Base-by-base conservation (phyloP, 176 grass and related monocot genomes). In the Aegilops umbellulata region DNA sequence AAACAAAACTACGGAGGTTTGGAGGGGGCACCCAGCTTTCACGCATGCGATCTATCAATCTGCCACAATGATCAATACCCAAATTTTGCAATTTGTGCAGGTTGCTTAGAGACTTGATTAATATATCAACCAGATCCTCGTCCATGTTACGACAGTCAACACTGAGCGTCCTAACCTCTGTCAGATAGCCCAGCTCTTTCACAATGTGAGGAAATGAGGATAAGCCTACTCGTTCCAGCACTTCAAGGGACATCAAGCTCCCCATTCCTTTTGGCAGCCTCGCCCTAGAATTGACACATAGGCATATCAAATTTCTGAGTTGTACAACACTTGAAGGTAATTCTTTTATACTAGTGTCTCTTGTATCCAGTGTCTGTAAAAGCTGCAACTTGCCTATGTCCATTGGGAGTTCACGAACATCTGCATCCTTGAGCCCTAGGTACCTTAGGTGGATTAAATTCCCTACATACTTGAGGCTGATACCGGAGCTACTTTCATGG, bases 21-120 rank as follows among this genome's bases (percentile, higher is more conserved):
- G 61, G 11, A 13, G 61, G 23, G 61, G 61, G 61, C 61, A 64
- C 10, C 61, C 24, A 64, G 23, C 10, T 25, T 64, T 64, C 61
- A 26, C 24, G 0, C 24, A 64, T 64, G 23, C 9, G 0, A 27
- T 64, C 61, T 0, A 15, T 4, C 11, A 64, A 26, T 26, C 61
- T 6, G 3, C 24, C 24, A 7, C 9, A 10, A 5, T 1, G 0
- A 10, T 0, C 0, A 64, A 27, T 64, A 23, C 0, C 0, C 60
- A 62, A 3, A 62, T 0, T 62, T 25, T 62, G n/a, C 60, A 62
- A 25, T 62, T 62, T 62, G 0, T 25, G 60, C 60, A 62, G 23
- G n/a, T 62, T 25, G 23, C 60, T 10, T 63, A 63, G 60, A 2
- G 23, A 63, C n/a, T 63, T 4, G 4, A 26, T 12, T 24, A 62